phyloP scores from a whole-genome alignment of 345 rosid species.

The Melaleuca alternifolia region DNA sequence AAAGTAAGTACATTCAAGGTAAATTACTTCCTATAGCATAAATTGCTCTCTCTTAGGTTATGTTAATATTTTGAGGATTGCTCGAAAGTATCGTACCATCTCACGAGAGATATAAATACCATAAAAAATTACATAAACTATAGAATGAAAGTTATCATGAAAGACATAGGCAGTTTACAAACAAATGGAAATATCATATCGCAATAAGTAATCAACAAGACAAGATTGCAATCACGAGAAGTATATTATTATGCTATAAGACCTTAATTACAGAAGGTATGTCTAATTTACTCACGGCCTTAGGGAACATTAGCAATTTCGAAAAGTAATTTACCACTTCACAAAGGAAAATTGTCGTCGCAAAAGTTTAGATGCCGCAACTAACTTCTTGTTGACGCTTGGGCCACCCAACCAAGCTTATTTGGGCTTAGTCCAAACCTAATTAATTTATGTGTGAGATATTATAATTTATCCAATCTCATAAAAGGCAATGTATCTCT shows the following conservation, averaged over 20 bases:
- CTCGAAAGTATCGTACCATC: too few species aligned
- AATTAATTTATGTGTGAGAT: too few species aligned
- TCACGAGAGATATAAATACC: background rate
- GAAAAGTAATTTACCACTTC: background rate
- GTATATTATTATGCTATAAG: background rate
- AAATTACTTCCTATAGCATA: too few species aligned
- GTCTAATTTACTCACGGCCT: background rate
- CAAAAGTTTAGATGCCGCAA: background rate
- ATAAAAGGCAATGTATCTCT: too few species aligned
- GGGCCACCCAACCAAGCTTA: too few species aligned
- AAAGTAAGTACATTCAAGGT: too few species aligned
- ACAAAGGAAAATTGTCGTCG: background rate
- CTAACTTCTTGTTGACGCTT: background rate
- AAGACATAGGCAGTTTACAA: background rate
- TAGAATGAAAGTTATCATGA: accelerated
- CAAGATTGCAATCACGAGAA: background rate
- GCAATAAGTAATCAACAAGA: background rate
- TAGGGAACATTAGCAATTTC: background rate
- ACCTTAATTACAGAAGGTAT: background rate
- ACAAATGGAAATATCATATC: background rate
- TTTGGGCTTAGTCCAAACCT: too few species aligned
- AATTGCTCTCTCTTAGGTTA: too few species aligned
- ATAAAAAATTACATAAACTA: background rate
- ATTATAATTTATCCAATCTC: too few species aligned
- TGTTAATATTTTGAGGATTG: too few species aligned